Conservation (phyloP, 1,284 basidiomycete species). For the Heterobasidion irregulare region DNA sequence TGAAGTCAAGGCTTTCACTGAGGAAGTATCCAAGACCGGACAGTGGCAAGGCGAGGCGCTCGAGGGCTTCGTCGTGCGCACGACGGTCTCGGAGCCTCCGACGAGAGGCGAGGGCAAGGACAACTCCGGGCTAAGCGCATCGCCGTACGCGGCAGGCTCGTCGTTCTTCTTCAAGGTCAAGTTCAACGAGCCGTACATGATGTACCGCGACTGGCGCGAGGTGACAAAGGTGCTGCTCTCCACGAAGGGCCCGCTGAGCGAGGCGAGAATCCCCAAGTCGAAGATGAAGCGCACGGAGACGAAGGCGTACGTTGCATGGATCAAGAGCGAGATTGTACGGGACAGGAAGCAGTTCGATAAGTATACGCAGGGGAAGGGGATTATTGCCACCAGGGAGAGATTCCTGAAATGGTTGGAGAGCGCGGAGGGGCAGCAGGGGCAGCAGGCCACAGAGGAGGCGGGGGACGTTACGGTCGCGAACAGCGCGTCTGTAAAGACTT, state of each 20-base stretch:
- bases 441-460: constrained; percentile 14
- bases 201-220: constrained; percentile 98
- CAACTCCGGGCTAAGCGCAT: constrained; percentile 22
- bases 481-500: constrained; percentile 23
- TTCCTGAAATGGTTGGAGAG: constrained; percentile 64
- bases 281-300: constrained; percentile 67
- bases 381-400: constrained; percentile 76
- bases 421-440: constrained; percentile 22
- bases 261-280: constrained; percentile 39
- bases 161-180: constrained; percentile 99
- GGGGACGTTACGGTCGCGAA: constrained; percentile 12
- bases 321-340: constrained; percentile 58
- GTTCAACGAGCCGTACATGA: constrained; percentile 98
- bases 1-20: constrained; percentile 71
- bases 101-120: constrained; percentile 20
- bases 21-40: constrained; percentile 59
- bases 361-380: constrained; percentile 70
- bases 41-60: constrained; percentile 82
- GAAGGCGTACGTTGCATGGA: constrained; percentile 60
- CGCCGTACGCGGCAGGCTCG: constrained; percentile 71
- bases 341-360: constrained; percentile 57
- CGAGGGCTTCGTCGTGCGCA: constrained; percentile 95
- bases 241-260: constrained; percentile 19
- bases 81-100: constrained; percentile 44
- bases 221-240: constrained; percentile 75